Base-by-base conservation (phyloP, 176 grass and related monocot species). In the Hyparrhenia diplandra region DNA sequence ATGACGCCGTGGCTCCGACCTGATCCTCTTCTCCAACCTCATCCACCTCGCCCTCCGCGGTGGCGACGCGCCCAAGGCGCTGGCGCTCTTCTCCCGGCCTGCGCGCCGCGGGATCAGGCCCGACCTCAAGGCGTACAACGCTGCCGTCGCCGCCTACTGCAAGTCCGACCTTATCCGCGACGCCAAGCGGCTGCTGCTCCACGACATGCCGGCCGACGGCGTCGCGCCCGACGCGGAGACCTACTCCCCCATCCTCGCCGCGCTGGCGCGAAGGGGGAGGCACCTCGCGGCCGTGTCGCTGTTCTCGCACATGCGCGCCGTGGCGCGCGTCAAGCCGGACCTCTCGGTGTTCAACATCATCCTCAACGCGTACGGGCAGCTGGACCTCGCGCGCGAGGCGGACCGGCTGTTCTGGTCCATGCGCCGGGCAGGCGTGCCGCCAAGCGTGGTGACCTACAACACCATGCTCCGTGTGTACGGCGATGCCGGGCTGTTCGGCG, bases 381-480 rank as follows among this genome's bases (percentile, higher is more conserved):
- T 95, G 16, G 92, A 89, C 84, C 88, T 98, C 64, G 81, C 92
- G 3, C 86, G 84, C 45, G 95, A 98, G 39, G 95, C 92, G 32
- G 95, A 98, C 70, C 81, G 88, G 23, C 90, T 98, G 51, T 98
- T 98, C 82, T 98, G 90, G 92, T 89, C 78, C 82, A 98, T 98
- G 95, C 86, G 90, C 42, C 80, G 84, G 1, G 69, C 88, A 13
- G 92, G 95, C 31, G 75, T 94, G 23, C 64, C 85, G 17, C 95
- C 95, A 1, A 87, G 90, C 65, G 79, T 94, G 36, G 95, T 98
- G 12, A 91, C 92, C 40, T 95, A 92, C 89, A 98, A 98, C 86
- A 94, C 95, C 69, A 98, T 98, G 90, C 86, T 98, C 39, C 88
- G 95, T 57, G 92, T 93, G 61, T 98, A 98, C 60, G 95, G 95